These are phyloP conservation scores for Cladosporium cucumerinum DNA, from an alignment of 2,329 filamentous ascomycete genomes.

Conservation along the genomic window DNA sequence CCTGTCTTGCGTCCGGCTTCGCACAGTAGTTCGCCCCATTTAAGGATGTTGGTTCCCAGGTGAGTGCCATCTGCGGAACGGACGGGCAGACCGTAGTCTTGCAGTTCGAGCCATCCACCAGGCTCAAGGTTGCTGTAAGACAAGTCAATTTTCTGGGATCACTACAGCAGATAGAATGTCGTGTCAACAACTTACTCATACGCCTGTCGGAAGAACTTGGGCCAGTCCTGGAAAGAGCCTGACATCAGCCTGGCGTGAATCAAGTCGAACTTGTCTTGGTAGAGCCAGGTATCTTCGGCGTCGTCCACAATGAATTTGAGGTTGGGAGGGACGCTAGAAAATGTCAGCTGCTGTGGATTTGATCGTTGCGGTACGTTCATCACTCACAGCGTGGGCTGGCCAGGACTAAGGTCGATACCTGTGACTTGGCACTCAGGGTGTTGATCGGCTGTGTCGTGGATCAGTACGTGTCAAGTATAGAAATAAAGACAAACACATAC, in stretches of 20 bases:
- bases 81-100: slow-evolving; percentile 45
- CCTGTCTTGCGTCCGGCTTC: slow-evolving; percentile 41
- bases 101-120: slow-evolving; percentile 51
- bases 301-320: slow-evolving; percentile 63
- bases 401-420: slow-evolving; percentile 49
- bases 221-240: slow-evolving; percentile 54
- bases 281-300: slow-evolving; percentile 58
- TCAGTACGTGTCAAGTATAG: background rate
- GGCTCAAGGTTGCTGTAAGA: slow-evolving; percentile 43
- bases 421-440: slow-evolving; percentile 42
- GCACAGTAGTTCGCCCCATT: slow-evolving; percentile 37
- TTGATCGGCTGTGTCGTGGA: slow-evolving; percentile 35
- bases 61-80: slow-evolving; percentile 39
- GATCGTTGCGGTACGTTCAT: too few relatives aligned
- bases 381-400: slow-evolving; percentile 45
- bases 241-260: slow-evolving; percentile 53
- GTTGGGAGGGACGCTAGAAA: slow-evolving; percentile 54
- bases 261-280: slow-evolving; percentile 53
- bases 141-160: background rate
- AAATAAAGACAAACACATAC: slow-evolving; percentile 24
- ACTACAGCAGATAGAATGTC: background rate
- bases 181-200: slow-evolving; percentile 38
- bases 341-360: background rate
- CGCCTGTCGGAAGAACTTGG: slow-evolving; percentile 46
- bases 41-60: slow-evolving; percentile 31